phyloP scores from a whole-genome alignment of 2,329 filamentous ascomycete genomes.

The Fusarium sp. region DNA sequence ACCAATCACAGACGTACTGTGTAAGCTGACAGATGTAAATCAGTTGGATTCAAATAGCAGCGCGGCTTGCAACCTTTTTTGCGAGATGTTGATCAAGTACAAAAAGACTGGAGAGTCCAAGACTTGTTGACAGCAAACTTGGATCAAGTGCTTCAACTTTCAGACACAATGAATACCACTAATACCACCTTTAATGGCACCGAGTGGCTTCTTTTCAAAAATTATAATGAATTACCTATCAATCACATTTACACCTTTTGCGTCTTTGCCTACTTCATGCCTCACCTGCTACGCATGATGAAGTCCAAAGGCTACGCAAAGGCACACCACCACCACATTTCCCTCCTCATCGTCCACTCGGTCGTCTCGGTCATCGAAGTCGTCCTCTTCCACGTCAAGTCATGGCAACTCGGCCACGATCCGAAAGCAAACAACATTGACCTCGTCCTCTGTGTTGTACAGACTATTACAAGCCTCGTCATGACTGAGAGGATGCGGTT shows the following conservation, averaged over 20 bases:
- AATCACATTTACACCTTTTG: neutral
- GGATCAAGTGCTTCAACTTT: neutral
- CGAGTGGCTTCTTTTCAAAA: neutral
- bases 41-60: neutral
- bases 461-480: neutral
- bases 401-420: neutral
- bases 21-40: neutral
- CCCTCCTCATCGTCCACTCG: neutral
- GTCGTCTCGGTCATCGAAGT: neutral
- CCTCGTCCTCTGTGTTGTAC: neutral
- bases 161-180: neutral
- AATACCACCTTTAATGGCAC: neutral
- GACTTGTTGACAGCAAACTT: neutral
- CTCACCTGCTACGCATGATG: neutral
- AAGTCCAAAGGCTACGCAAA: neutral
- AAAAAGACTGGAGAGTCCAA: neutral
- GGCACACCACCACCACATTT: neutral
- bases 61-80: neutral
- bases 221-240: neutral
- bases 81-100: neutral
- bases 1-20: neutral
- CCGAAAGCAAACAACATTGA: neutral
- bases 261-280: neutral
- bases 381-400: neutral
- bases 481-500: neutral